Base-by-base conservation (phyloP, 495 filamentous ascomycete genomes). In the Clohesyomyces aquaticus region DNA sequence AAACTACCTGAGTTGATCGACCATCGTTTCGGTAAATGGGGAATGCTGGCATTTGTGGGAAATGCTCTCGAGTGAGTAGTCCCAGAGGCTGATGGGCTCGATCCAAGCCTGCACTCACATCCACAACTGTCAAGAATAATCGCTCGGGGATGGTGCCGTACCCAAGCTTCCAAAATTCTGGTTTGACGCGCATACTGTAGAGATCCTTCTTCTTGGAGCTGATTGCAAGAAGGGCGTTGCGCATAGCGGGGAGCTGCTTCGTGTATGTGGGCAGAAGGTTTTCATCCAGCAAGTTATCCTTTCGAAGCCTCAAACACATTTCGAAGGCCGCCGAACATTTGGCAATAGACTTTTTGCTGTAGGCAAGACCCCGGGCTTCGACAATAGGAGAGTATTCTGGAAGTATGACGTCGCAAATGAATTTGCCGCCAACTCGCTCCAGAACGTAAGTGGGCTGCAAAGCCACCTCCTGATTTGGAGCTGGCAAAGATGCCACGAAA, bases 321-420 rank as follows among this genome's bases (percentile, higher is more conserved):
- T 94, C 88, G 71, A 94, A 98, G 2, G 94, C 94, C 14, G 91
- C 94, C 8, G 92, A 88, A 65, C 89, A 87, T 74, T 96, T 96
- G n/a, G 94, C 94, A 14, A 84, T 76, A 22, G 85, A 77, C 71
- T 95, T 98, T 53, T 80, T 88, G 1, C 76, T 56, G 53, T 82
- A 82, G 1, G 83, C 74, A 11, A 67, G 70, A 32, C 94, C 93
- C 41, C 83, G 80, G 10, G 86, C 79, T 45, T 81, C 84, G 60
- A 78, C 77, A 48, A 97, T 78, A 0, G 91, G 91, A 0, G 91
- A 91, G 23, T 75, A 82, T 42, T 87, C 83, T 1, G 94, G 94
- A 42, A 98, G 78, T 29, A 91, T 81, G 2, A 96, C 85, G 70
- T 98, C 91, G 72, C 89, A 93, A 49, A 86, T 68, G 71, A 86